Conservation (phyloP, 2,329 filamentous ascomycete genomes). For the Rhynchosporium graminicola region DNA sequence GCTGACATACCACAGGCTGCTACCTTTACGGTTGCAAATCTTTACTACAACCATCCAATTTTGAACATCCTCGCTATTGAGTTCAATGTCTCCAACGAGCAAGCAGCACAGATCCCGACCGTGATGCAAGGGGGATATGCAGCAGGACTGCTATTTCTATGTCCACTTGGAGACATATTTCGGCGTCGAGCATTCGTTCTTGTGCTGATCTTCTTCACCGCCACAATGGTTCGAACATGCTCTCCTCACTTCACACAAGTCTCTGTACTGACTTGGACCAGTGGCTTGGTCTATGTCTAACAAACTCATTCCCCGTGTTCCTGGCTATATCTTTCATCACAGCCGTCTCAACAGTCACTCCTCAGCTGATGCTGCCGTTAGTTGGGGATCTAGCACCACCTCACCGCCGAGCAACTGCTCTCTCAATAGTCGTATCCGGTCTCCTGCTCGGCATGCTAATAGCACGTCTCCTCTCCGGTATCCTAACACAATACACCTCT, state of each 20-base stretch:
- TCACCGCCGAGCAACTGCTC: slow-evolving; percentile 64
- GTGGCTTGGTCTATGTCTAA: slow-evolving; percentile 73
- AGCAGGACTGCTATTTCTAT: slow-evolving; percentile 69
- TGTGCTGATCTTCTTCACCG: slow-evolving; percentile 65
- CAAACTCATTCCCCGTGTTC: slow-evolving; percentile 64
- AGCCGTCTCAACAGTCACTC: slow-evolving; percentile 78
- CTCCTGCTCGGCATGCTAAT: slow-evolving; percentile 75
- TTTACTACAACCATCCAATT: slow-evolving; percentile 82
- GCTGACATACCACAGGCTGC: slow-evolving; percentile 44
- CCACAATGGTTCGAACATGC: slow-evolving; percentile 56
- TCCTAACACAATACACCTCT: slow-evolving; percentile 69
- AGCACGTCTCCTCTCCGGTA: slow-evolving; percentile 73
- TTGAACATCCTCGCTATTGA: slow-evolving; percentile 72
- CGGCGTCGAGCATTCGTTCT: slow-evolving; percentile 70
- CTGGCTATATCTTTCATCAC: slow-evolving; percentile 70
- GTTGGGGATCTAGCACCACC: slow-evolving; percentile 77
- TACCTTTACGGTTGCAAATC: slow-evolving; percentile 73
- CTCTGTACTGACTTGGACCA: slow-evolving; percentile 30
- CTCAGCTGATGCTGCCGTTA: slow-evolving; percentile 76
- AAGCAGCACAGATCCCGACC: slow-evolving; percentile 68
- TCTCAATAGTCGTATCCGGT: slow-evolving; percentile 75
- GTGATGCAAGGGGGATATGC: slow-evolving; percentile 81
- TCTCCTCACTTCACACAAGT: neutral
- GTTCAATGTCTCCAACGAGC: slow-evolving; percentile 70
- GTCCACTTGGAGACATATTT: slow-evolving; percentile 72